Conservation (phyloP, 306 rosid genomes). For the Pyrus bretschneideri region DNA sequence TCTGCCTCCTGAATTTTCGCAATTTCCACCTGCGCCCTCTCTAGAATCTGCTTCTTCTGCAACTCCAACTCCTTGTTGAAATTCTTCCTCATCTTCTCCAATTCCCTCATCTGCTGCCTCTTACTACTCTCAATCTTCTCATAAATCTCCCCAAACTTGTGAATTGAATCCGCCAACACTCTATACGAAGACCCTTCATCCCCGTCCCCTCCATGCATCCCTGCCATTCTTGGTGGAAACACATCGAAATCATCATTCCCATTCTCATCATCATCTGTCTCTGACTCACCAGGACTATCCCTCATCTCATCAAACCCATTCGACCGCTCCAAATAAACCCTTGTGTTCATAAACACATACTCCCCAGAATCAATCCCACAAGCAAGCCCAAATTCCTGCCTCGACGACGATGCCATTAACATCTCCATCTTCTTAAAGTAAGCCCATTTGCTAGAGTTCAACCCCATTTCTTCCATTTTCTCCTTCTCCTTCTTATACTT, state of each 20-base stretch:
- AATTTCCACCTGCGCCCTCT: constrained; percentile 65
- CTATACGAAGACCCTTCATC: constrained; percentile 37
- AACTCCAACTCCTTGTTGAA: constrained; percentile 63
- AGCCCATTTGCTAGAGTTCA: constrained; percentile 49
- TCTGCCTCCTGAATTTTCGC: constrained; percentile 49
- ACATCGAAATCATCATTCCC: constrained; percentile 12
- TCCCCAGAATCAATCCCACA: constrained; percentile 91
- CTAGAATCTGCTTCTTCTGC: constrained; percentile 81
- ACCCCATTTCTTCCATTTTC: constrained; percentile 47
- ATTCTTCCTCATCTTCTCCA: constrained; percentile 72
- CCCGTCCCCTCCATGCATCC: constrained; percentile 3
- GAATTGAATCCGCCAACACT: constrained; percentile 62
- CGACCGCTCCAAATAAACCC: constrained; percentile 67
- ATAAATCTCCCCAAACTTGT: constrained; percentile 70
- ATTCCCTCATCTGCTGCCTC: constrained; percentile 85
- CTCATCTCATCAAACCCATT: constrained; percentile 87
- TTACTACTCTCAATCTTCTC: constrained; percentile 75
- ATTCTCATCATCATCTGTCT: constrained; percentile 37
- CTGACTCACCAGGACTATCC: constrained; percentile 83
- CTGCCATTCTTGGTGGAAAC: constrained; percentile 4
- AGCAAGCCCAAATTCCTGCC: constrained; percentile 62
- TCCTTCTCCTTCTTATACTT: constrained; percentile 73
- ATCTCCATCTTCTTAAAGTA: constrained; percentile 73
- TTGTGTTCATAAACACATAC: constrained; percentile 69
- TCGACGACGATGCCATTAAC: constrained; percentile 56